phyloP scores from a whole-genome alignment of 257 asterid species.

The Eucommia ulmoides region DNA sequence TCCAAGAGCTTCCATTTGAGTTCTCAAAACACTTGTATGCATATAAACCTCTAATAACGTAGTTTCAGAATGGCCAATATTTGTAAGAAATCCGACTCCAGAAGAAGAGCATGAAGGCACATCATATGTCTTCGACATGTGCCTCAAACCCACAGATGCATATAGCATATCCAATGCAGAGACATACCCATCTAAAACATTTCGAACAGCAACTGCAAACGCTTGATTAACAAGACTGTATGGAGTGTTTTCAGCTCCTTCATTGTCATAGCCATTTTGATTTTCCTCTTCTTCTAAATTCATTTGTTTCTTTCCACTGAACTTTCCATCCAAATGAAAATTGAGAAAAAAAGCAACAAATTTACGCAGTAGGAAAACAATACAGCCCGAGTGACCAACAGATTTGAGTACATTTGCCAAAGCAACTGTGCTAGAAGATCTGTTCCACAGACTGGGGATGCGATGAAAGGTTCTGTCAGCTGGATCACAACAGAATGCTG shows the following conservation, averaged over 20 bases:
- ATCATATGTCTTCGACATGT: conserved; percentile 25
- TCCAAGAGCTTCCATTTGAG: conserved; percentile 89
- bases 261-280: conserved; percentile 15
- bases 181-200: conserved; percentile 59
- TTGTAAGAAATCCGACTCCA: conserved; percentile 60
- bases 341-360: conserved; percentile 50
- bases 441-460: conserved; percentile 65
- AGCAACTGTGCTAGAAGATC: conserved; percentile 69
- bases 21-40: conserved; percentile 64
- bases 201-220: conserved; percentile 80
- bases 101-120: neutral
- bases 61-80: conserved; percentile 59
- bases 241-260: conserved; percentile 14
- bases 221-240: conserved; percentile 75
- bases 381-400: conserved; percentile 74
- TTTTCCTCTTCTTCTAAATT: conserved; percentile 16
- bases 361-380: conserved; percentile 51
- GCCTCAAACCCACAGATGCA: conserved; percentile 68
- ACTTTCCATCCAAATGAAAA: conserved; percentile 25
- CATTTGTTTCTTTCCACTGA: neutral
- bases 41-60: conserved; percentile 80
- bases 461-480: conserved; percentile 77
- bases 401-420: conserved; percentile 70
- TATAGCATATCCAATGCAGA: conserved; percentile 73
- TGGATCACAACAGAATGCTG: conserved; percentile 46